Evolutionary conservation across 2,329 filamentous ascomycete species (phyloP).

Genomic region (Esteya vermicola): DNA sequence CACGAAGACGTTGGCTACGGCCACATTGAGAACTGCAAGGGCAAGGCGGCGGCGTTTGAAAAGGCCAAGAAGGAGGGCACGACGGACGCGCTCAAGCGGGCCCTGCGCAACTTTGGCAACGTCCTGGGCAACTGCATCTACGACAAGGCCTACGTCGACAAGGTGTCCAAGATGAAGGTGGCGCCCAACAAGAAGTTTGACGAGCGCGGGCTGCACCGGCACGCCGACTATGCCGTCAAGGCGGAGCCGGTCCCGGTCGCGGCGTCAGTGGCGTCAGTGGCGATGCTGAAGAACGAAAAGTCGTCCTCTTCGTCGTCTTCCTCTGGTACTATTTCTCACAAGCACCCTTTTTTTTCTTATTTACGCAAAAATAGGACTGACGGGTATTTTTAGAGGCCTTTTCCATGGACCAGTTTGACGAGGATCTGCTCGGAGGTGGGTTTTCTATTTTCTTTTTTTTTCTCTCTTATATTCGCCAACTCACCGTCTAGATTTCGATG

Average conservation of each 20-base stretch:
- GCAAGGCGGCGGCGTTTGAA: slow-evolving; percentile 90
- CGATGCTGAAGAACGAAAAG: background rate
- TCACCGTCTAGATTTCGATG: slow-evolving; percentile 48
- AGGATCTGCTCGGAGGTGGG: slow-evolving; percentile 35
- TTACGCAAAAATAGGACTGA: background rate
- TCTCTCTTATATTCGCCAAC: background rate
- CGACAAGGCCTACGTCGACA: slow-evolving; percentile 83
- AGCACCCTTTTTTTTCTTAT: background rate
- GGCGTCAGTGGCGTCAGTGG: background rate
- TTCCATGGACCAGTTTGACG: slow-evolving; percentile 14
- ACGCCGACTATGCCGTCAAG: slow-evolving; percentile 59
- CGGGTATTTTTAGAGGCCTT: slow-evolving; percentile 13
- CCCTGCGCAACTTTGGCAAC: slow-evolving; percentile 85
- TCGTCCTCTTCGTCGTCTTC: too few relatives aligned
- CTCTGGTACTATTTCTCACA: too few relatives aligned
- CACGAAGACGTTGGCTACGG: slow-evolving; percentile 98
- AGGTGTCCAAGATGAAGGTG: slow-evolving; percentile 81
- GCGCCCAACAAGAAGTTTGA: slow-evolving; percentile 55
- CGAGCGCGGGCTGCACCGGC: slow-evolving; percentile 65
- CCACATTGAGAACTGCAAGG: slow-evolving; percentile 89
- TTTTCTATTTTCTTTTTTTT: background rate
- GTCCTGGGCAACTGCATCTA: slow-evolving; percentile 97
- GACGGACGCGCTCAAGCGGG: slow-evolving; percentile 83
- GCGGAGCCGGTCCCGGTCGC: slow-evolving; percentile 19
- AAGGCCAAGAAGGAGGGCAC: slow-evolving; percentile 98